Percentiles rank a stretch among this genome's conserved stretches.
Evolutionary conservation across 73 alveolate genomes (phyloP).

Genomic region (Stentor coeruleus): DNA sequence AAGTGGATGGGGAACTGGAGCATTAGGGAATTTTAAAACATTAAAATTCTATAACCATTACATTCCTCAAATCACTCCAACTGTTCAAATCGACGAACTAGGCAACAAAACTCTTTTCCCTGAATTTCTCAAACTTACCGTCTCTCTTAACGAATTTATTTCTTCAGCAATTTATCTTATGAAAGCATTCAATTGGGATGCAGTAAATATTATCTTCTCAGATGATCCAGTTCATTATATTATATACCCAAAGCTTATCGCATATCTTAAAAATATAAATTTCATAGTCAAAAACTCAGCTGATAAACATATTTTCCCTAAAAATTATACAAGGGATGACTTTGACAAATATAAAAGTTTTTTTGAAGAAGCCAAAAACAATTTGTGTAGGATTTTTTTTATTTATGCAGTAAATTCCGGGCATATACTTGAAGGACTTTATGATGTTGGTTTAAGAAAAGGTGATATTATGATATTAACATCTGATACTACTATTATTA

Average conservation of each 20-base stretch:
- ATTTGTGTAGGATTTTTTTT: background rate
- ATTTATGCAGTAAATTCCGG: background rate
- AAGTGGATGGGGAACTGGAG: background rate
- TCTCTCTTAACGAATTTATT: background rate
- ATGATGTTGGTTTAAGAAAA: slow-evolving; percentile 17
- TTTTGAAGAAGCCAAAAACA: background rate
- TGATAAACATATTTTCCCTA: background rate
- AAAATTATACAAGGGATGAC: background rate
- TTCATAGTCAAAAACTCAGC: background rate
- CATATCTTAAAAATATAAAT: too few relatives aligned
- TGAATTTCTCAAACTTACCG: background rate
- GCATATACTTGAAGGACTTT: background rate
- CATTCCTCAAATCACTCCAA: background rate
- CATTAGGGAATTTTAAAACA: background rate
- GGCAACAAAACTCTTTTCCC: background rate
- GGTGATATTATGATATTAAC: background rate
- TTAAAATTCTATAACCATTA: too few relatives aligned
- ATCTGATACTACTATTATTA: background rate
- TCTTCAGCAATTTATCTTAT: too few relatives aligned
- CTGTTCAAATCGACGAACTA: background rate
- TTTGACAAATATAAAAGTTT: background rate
- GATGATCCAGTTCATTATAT: background rate
- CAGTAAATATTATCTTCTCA: background rate
- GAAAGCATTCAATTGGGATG: background rate
- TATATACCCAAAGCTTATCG: background rate